phyloP scores from a whole-genome alignment of 257 asterid species.

The Solanum tarapatanum region DNA sequence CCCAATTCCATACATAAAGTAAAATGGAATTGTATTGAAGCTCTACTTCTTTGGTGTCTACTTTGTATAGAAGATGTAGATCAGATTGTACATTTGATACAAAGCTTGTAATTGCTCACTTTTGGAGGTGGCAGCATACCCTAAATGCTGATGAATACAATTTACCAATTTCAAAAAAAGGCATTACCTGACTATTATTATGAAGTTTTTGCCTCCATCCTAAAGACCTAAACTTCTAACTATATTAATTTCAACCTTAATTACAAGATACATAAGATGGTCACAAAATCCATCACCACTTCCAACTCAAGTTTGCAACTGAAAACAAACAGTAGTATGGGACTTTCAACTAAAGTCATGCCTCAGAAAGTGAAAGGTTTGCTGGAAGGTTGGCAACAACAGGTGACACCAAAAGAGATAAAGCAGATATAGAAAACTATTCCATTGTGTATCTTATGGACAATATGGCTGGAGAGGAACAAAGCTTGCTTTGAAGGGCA shows the following conservation, averaged over 20 bases:
- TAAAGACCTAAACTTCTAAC: not conserved
- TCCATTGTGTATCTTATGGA: not conserved
- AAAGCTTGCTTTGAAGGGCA: not conserved
- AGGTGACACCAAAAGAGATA: not conserved
- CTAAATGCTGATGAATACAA: too few species aligned
- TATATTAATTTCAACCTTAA: not conserved
- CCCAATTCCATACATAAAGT: too few species aligned
- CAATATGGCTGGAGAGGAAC: not conserved
- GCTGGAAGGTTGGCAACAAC: not conserved
- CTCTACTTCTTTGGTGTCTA: too few species aligned
- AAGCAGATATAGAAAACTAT: not conserved
- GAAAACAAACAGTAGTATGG: not conserved
- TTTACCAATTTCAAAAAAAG: too few species aligned
- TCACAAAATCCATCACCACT: not conserved
- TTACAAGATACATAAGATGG: not conserved
- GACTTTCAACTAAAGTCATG: not conserved
- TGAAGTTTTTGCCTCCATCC: not conserved
- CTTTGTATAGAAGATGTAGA: too few species aligned
- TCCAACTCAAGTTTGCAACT: not conserved
- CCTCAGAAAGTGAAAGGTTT: not conserved
- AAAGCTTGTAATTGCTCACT: too few species aligned
- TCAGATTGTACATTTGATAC: too few species aligned
- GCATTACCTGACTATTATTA: too few species aligned
- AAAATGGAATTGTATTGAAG: too few species aligned
- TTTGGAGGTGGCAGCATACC: too few species aligned